Conservation (phyloP, 768 basidiomycete species). For the Trametopsis cervina region DNA sequence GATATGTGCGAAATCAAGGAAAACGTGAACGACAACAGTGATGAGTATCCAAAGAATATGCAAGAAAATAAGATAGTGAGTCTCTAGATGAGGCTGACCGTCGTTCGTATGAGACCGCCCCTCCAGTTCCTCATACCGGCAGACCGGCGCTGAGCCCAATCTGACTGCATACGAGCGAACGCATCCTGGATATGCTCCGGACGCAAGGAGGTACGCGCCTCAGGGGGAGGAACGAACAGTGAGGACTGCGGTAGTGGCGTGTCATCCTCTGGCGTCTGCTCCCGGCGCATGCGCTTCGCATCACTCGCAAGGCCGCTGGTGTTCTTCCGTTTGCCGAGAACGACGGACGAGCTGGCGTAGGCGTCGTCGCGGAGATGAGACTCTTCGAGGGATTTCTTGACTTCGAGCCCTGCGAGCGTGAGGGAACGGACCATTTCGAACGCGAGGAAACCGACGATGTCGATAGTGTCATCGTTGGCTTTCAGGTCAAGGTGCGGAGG, state of each 20-base stretch:
- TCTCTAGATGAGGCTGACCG: constrained; percentile 73
- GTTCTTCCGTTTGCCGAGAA: constrained; percentile 66
- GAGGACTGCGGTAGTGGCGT: constrained; percentile 62
- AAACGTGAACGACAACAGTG: too few species aligned
- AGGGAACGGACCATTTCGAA: constrained; percentile 97
- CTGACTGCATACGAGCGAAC: constrained; percentile 82
- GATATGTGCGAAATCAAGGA: not conserved
- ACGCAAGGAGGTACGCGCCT: constrained; percentile 68
- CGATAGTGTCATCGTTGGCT: constrained; percentile 89
- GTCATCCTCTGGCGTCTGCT: constrained; percentile 56
- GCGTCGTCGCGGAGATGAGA: constrained; percentile 55
- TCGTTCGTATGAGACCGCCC: constrained; percentile 74
- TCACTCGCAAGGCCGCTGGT: constrained; percentile 30
- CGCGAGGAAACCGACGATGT: constrained; percentile 94
- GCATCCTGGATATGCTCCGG: constrained; percentile 91
- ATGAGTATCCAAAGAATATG: constrained; percentile 11
- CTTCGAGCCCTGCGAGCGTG: constrained; percentile 79
- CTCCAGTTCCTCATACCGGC: constrained; percentile 90
- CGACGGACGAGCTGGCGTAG: constrained; percentile 46
- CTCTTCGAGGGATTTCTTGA: constrained; percentile 75
- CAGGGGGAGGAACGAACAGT: constrained; percentile 76
- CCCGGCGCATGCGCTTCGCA: constrained; percentile 32
- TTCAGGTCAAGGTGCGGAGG: constrained; percentile 82
- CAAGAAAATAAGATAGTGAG: too few species aligned
- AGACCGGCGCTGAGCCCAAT: constrained; percentile 74